Evolutionary conservation across 2,329 filamentous ascomycete species (phyloP).

Genomic region (Tolypocladium ophioglossoides): DNA sequence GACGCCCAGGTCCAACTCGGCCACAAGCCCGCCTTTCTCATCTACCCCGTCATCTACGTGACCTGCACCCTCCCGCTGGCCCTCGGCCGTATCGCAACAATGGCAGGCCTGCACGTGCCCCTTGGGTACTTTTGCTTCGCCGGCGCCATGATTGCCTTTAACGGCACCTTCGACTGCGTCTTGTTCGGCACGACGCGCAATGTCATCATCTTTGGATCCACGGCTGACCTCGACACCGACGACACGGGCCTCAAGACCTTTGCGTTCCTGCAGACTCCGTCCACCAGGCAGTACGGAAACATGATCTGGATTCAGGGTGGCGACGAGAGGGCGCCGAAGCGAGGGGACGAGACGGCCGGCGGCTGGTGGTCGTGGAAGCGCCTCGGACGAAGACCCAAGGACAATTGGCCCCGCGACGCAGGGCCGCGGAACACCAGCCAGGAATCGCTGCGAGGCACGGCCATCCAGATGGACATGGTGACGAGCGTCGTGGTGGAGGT

Average conservation of each 20-base stretch:
- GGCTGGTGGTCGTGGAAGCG: slow-evolving; percentile 19
- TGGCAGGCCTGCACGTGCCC: slow-evolving; percentile 41
- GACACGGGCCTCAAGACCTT: slow-evolving; percentile 42
- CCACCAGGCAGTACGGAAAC: slow-evolving; percentile 28
- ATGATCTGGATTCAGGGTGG: slow-evolving; percentile 27
- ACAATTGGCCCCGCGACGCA: slow-evolving; percentile 4
- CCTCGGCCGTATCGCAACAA: slow-evolving; percentile 50
- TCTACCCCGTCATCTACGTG: slow-evolving; percentile 60
- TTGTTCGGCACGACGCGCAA: slow-evolving; percentile 42
- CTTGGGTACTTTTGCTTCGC: slow-evolving; percentile 48
- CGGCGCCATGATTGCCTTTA: slow-evolving; percentile 46
- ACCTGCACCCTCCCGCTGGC: slow-evolving; percentile 59
- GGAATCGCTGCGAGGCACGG: slow-evolving; percentile 22
- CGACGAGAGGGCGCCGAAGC: neutral
- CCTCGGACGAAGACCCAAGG: slow-evolving; percentile 1
- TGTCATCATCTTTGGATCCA: slow-evolving; percentile 37
- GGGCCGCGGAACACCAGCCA: slow-evolving; percentile 14
- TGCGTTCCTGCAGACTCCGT: slow-evolving; percentile 33
- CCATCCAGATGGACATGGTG: slow-evolving; percentile 33
- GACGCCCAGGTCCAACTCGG: slow-evolving; percentile 8
- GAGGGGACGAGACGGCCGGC: slow-evolving; percentile 7
- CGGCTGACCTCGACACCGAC: slow-evolving; percentile 24
- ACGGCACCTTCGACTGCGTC: slow-evolving; percentile 44
- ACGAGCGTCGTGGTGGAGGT: slow-evolving; percentile 31
- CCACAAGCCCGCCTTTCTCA: slow-evolving; percentile 45